phyloP scores from a whole-genome alignment of 2,329 filamentous ascomycete species.

The Calonectria montana region DNA sequence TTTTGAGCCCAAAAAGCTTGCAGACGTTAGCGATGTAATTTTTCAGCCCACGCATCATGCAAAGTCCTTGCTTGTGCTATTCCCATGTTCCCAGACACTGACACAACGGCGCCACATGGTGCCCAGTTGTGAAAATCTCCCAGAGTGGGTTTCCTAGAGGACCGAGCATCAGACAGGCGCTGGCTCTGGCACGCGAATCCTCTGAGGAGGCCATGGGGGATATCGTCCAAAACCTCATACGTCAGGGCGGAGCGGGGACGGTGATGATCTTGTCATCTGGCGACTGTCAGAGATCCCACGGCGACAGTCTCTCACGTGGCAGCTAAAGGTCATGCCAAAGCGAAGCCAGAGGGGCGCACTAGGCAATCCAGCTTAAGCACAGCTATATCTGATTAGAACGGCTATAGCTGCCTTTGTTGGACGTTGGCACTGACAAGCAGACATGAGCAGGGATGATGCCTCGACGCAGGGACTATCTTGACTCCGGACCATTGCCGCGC shows the following conservation, averaged over 20 bases:
- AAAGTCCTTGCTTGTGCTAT: constrained; percentile 26
- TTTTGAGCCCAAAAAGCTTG: background rate
- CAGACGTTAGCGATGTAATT: constrained; percentile 24
- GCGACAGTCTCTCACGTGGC: constrained; percentile 11
- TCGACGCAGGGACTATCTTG: constrained; percentile 5
- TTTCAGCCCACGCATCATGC: constrained; percentile 32
- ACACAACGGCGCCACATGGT: constrained; percentile 7
- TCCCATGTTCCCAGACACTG: background rate
- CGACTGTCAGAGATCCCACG: background rate
- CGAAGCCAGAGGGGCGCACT: constrained; percentile 1
- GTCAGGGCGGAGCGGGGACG: constrained; percentile 15
- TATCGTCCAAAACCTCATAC: constrained; percentile 6
- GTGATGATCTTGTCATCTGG: constrained; percentile 16
- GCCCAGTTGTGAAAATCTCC: background rate
- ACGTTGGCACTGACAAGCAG: constrained; percentile 4
- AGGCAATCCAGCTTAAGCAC: constrained; percentile 6
- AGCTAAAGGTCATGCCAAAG: constrained; percentile 7
- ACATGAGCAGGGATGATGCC: constrained; percentile 16
- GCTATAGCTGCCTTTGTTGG: constrained; percentile 10
- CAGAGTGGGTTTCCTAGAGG: constrained; percentile 5
- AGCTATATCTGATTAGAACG: constrained; percentile 14
- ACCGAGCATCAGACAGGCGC: constrained; percentile 7
- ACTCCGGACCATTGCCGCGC: constrained; percentile 16
- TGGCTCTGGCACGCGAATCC: background rate
- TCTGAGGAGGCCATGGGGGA: background rate